These are phyloP conservation scores for Ophiostoma pallidulum DNA, from an alignment of 2,329 filamentous ascomycete genomes.

Conservation along the genomic window DNA sequence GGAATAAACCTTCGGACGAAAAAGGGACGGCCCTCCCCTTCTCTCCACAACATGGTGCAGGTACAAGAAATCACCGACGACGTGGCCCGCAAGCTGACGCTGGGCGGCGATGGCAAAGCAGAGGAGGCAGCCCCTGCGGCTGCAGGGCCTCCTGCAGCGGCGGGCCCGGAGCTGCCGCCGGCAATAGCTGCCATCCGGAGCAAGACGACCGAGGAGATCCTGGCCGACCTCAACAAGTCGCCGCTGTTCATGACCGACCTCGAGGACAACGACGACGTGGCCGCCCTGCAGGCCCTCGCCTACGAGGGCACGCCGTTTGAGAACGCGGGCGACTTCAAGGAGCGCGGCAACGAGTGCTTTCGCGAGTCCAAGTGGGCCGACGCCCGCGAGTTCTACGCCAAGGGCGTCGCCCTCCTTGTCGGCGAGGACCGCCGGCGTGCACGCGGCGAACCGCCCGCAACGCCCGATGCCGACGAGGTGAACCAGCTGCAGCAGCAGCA, in stretches of 20 bases:
- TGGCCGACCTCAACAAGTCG: conserved; percentile 48
- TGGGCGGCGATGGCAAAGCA: neutral
- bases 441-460: conserved; percentile 22
- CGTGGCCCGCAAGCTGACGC: conserved; percentile 12
- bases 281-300: conserved; percentile 79
- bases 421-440: conserved; percentile 50
- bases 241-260: conserved; percentile 96
- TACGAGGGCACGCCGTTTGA: conserved; percentile 88
- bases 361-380: conserved; percentile 63
- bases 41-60: conserved; percentile 14
- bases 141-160: conserved; percentile 5
- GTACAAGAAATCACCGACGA: conserved; percentile 16
- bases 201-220: conserved; percentile 46
- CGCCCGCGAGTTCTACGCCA: conserved; percentile 84
- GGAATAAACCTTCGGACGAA: no score
- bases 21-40: no score
- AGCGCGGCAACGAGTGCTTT: conserved; percentile 87
- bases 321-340: conserved; percentile 74
- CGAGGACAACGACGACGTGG: conserved; percentile 73
- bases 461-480: conserved; percentile 12
- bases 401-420: conserved; percentile 66
- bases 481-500: conserved; percentile 8
- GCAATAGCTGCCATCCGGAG: conserved; percentile 29
- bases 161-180: conserved; percentile 37
- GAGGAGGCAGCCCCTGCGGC: neutral